These are phyloP conservation scores for Plasmodium coatneyi DNA, from an alignment of 169 alveolate species.

Conservation along the genomic window DNA sequence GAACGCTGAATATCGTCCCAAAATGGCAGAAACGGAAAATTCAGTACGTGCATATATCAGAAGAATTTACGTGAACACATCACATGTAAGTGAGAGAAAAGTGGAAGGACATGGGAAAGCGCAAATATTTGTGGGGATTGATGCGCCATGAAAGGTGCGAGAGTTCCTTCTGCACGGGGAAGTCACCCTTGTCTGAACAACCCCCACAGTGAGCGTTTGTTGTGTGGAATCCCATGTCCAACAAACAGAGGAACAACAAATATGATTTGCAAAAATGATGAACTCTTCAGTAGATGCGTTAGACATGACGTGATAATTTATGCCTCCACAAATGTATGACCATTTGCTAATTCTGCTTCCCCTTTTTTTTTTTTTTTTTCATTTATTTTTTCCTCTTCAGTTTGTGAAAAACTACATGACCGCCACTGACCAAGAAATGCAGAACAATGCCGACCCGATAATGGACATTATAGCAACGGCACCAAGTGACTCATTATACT, in stretches of 20 bases:
- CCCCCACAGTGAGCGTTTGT: not conserved
- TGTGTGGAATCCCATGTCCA: not conserved
- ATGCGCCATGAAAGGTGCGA: not conserved
- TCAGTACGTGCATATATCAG: slow-evolving; percentile 40
- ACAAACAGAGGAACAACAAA: not conserved
- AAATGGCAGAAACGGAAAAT: slow-evolving; percentile 67
- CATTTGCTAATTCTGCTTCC: not conserved
- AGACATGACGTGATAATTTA: not conserved
- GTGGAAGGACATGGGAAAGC: not conserved
- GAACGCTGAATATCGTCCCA: not conserved
- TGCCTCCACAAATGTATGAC: not conserved
- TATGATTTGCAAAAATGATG: not conserved
- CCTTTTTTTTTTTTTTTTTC: not conserved
- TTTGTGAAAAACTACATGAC: slow-evolving; percentile 70
- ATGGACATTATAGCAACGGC: slow-evolving; percentile 74
- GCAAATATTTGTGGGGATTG: not conserved
- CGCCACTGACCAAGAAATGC: slow-evolving; percentile 73
- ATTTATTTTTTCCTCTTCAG: slow-evolving; percentile 1
- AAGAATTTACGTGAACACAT: slow-evolving; percentile 41
- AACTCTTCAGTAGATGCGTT: not conserved
- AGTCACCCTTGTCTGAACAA: not conserved
- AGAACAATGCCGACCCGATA: slow-evolving; percentile 72
- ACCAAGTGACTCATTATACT: slow-evolving; percentile 73
- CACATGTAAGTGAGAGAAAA: slow-evolving; percentile 50
- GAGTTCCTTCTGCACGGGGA: not conserved